Evolutionary conservation across 2,329 filamentous ascomycete species (phyloP), one percentile per base, ranked within the genome.

Genomic region (Neonectria sp.): DNA sequence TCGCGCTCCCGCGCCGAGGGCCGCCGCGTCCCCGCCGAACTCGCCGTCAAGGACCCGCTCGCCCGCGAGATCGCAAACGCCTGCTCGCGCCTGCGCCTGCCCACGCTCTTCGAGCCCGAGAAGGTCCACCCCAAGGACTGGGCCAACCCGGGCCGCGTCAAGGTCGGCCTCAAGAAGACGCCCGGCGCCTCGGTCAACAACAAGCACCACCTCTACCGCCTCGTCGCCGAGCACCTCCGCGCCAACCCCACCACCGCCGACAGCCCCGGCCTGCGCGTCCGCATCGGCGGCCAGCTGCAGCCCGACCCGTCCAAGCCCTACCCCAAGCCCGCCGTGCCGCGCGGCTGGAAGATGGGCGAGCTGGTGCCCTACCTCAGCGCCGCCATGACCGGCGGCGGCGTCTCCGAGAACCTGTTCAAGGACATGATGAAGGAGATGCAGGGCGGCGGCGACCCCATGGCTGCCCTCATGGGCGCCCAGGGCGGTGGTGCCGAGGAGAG

Each of bases 341-440:
- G 93, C 60, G 95, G 95, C 43, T 98, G 95, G 94, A 98, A 97
- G 85, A 92, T 98, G 81, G 90, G 90, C 68, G 90, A 89, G 67
- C 90, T 97, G 65, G 79, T 99, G 72, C 96, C 96, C 25, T 91
- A 97, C 71, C 92, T 97, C 77, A 97, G 93, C 69, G 91, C 95
- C 1, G 96, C 95, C 21, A 88, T 98, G 82, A 96, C 93, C 60
- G 96, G 96, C 9, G 96, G 96, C 12, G 96, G 96, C 40, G 94
- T 98, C 12, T 95, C 91, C 69, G 96, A 99, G 81, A 97, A 98
- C 78, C 90, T 98, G 68, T 91, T 98, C 77, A 94, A 96, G 85
- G 95, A 98, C 74, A 97, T 98, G 87, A 97, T 98, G 95, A 92
- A 91, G 77, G 94, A 97, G 84, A 97, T 98, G 94, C 85, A 86